These are phyloP conservation scores for Xylaria bambusicola DNA, from an alignment of 495 filamentous ascomycete species.

Conservation along the genomic window DNA sequence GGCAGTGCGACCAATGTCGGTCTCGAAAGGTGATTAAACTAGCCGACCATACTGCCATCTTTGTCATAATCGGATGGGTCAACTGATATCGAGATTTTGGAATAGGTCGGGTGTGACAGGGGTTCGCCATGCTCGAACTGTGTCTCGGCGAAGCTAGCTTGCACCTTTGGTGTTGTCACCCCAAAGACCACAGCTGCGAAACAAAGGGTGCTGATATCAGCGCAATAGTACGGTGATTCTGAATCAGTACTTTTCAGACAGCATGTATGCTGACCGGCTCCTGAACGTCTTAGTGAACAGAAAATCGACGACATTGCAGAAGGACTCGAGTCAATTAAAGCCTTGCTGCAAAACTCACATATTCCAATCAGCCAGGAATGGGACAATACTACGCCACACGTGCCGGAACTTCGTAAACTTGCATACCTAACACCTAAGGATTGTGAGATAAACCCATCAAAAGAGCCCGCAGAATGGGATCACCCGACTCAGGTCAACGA, in stretches of 20 bases:
- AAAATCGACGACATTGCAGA: slow-evolving; percentile 33
- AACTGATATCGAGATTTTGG: neutral
- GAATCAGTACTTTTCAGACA: neutral
- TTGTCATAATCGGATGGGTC: neutral
- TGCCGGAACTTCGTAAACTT: slow-evolving; percentile 18
- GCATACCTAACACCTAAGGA: slow-evolving; percentile 6
- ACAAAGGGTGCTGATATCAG: slow-evolving; percentile 31
- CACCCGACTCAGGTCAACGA: slow-evolving; percentile 28
- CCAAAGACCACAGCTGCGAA: slow-evolving; percentile 20
- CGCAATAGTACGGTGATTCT: slow-evolving; percentile 30
- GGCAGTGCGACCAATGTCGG: slow-evolving; percentile 53
- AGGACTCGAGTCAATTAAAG: slow-evolving; percentile 27
- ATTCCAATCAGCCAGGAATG: slow-evolving; percentile 18
- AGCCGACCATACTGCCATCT: neutral
- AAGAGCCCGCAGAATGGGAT: slow-evolving; percentile 28
- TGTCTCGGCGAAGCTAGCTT: slow-evolving; percentile 23
- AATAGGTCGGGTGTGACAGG: slow-evolving; percentile 30
- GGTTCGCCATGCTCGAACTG: slow-evolving; percentile 31
- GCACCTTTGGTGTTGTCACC: slow-evolving; percentile 29
- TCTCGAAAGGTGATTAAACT: slow-evolving; percentile 23
- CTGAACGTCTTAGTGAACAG: slow-evolving; percentile 22
- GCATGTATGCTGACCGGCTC: slow-evolving; percentile 1
- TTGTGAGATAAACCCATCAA: neutral
- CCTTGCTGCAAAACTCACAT: slow-evolving; percentile 22
- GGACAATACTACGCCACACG: neutral